These are phyloP conservation scores for Solanum tarapatanum DNA, from an alignment of 257 asterid species.

Conservation along the genomic window DNA sequence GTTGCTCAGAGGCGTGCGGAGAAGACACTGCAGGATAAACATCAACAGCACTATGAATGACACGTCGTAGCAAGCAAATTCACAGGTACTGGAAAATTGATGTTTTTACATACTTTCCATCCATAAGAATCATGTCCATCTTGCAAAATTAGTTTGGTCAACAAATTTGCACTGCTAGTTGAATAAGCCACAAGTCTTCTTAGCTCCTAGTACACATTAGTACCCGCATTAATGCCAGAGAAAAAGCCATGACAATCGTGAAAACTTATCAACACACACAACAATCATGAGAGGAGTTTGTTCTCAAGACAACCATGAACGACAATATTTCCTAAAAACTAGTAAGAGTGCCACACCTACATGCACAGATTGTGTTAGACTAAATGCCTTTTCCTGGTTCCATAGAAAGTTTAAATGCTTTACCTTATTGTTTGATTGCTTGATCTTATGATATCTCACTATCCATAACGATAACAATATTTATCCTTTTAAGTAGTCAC, in stretches of 20 bases:
- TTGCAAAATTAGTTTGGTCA: slow-evolving; percentile 48
- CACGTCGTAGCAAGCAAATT: not conserved
- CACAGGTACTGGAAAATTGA: not conserved
- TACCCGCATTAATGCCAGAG: not conserved
- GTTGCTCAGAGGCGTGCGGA: slow-evolving; percentile 87
- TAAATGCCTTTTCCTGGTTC: not conserved
- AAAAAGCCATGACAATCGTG: not conserved
- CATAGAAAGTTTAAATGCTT: not conserved
- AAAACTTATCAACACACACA: not conserved
- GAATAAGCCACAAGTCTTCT: slow-evolving; percentile 80
- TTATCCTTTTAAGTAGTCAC: not conserved
- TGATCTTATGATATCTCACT: not conserved
- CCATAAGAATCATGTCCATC: slow-evolving; percentile 49
- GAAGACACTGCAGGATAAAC: slow-evolving; percentile 63
- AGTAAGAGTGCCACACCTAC: not conserved
- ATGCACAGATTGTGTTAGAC: not conserved
- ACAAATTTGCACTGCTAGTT: slow-evolving; percentile 59
- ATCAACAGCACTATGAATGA: not conserved
- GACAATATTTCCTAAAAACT: not conserved
- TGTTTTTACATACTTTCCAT: slow-evolving; percentile 67
- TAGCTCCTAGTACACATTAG: slow-evolving; percentile 46
- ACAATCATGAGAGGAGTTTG: not conserved
- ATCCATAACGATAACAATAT: not conserved
- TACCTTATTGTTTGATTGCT: not conserved
- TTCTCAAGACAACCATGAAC: not conserved